Evolutionary conservation across 768 basidiomycete species (phyloP), one percentile per base, ranked within the genome.

Genomic region (Leccinum obscurum): DNA sequence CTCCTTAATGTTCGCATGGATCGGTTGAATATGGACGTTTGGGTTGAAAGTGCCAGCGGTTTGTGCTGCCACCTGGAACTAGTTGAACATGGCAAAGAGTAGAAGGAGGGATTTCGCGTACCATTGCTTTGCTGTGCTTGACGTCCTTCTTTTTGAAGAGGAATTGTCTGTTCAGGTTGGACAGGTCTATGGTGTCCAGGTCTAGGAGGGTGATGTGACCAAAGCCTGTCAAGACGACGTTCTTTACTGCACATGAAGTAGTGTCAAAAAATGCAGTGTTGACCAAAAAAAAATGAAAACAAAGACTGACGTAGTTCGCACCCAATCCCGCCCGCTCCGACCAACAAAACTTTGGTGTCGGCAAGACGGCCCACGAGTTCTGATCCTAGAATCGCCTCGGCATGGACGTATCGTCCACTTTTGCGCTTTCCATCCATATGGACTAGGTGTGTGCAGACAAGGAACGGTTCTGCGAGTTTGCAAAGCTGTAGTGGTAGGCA

Each of bases 121-220:
- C 95, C 76, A 95, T 70, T 2, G 96, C 92, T 78, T 99, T 99
- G 68, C 95, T 90, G 69, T 97, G 92, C 71, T 97, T 97, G 57
- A 99, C 90, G 68, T 98, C 95, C 70, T 96, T 96, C 77, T 98
- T 98, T 63, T 85, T 84, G 77, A 99, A 99, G 44, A 99, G 79
- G 73, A 98, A 99, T 68, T 98, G 96, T 22, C 96, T 85, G 70
- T 99, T 99, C 55, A 98, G 80, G 72, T 99, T 99, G 53, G 94
- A 96, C 48, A 99, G 81, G 80, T 99, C 96, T 73, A 99, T 99
- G 20, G 96, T 99, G 76, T 99, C 96, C 63, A 99, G 82, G 76
- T 99, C 96, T 60, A 99, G 81, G 54, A 97, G 83, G 0, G 94
- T 94, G 63, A 97, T 96, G 70, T 90, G 81, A 20, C 92, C 92